phyloP scores from a whole-genome alignment of 306 rosid species.

The Ceratonia siliqua region DNA sequence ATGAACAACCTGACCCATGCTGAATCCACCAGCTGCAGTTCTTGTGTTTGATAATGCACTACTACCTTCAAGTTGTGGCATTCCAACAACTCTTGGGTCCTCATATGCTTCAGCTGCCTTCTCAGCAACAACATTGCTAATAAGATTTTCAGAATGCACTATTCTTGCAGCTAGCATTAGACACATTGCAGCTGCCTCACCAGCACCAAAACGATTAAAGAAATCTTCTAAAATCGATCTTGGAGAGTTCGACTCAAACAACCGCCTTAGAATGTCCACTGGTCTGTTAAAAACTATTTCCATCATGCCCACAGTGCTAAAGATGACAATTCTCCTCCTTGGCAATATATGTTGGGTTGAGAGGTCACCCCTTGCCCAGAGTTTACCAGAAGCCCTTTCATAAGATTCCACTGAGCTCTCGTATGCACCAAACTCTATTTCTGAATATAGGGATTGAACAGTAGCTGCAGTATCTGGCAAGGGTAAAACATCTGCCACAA shows the following conservation, averaged over 20 bases:
- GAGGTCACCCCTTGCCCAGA: constrained; percentile 97
- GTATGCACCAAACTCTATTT: constrained; percentile 78
- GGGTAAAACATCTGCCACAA: constrained; percentile 91
- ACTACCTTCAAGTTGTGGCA: constrained; percentile 94
- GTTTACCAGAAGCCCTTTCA: constrained; percentile 79
- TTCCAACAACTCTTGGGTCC: constrained; percentile 95
- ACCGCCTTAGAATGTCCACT: constrained; percentile 81
- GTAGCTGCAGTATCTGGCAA: constrained; percentile 72
- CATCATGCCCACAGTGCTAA: constrained; percentile 98
- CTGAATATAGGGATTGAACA: constrained; percentile 84
- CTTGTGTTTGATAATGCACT: constrained; percentile 79
- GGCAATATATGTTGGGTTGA: constrained; percentile 94
- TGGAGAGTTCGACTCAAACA: constrained; percentile 83
- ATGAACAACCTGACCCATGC: constrained; percentile 99
- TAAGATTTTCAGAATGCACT: constrained; percentile 79
- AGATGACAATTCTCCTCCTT: constrained; percentile 84
- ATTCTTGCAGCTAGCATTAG: constrained; percentile 87
- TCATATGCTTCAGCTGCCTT: constrained; percentile 98
- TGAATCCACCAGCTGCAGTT: constrained; percentile 87
- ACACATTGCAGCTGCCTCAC: constrained; percentile 98
- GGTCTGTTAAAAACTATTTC: constrained; percentile 95
- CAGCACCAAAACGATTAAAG: constrained; percentile 93
- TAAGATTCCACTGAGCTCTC: constrained; percentile 65
- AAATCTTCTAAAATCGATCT: constrained; percentile 91
- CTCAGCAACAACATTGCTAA: constrained; percentile 74